phyloP scores from a whole-genome alignment of 2,329 filamentous ascomycete species.

The Scedosporium boydii region DNA sequence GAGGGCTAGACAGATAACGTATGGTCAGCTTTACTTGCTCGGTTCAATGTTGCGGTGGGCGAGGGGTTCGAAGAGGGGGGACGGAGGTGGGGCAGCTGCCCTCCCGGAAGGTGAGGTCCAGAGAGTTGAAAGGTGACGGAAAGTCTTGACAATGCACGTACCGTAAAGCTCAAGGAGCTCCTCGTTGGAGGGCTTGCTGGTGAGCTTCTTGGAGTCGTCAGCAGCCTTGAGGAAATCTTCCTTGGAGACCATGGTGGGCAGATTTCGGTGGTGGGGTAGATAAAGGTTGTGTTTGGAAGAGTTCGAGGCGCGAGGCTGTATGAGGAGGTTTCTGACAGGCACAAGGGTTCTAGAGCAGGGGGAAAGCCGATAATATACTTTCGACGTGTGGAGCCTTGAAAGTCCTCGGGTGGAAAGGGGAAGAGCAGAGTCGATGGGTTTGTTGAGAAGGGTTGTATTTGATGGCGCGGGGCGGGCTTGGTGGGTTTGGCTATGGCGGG shows the following conservation, averaged over 20 bases:
- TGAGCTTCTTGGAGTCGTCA: conserved; percentile 57
- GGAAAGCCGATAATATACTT: neutral
- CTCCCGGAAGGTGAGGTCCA: neutral
- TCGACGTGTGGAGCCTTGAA: neutral
- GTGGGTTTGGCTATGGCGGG: neutral
- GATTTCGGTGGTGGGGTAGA: neutral
- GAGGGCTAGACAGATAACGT: conserved; percentile 30
- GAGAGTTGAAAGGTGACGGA: neutral
- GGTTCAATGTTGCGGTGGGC: neutral
- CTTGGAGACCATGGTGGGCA: conserved; percentile 17
- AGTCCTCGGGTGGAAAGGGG: neutral
- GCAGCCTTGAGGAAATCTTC: conserved; percentile 47
- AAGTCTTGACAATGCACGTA: conserved; percentile 19
- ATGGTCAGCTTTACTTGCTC: neutral
- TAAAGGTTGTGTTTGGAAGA: conserved; percentile 18
- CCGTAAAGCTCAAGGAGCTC: conserved; percentile 57
- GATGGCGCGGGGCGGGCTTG: neutral
- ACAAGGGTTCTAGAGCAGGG: neutral
- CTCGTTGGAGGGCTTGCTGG: conserved; percentile 51
- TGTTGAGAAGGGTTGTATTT: neutral
- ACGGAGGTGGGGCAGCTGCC: neutral
- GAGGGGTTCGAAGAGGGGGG: neutral
- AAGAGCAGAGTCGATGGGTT: neutral
- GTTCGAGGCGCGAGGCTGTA: neutral
- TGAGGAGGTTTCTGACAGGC: neutral